These are phyloP conservation scores for Chlorella sp. DNA, from an alignment of 139 green algal genomes.

Conservation along the genomic window DNA sequence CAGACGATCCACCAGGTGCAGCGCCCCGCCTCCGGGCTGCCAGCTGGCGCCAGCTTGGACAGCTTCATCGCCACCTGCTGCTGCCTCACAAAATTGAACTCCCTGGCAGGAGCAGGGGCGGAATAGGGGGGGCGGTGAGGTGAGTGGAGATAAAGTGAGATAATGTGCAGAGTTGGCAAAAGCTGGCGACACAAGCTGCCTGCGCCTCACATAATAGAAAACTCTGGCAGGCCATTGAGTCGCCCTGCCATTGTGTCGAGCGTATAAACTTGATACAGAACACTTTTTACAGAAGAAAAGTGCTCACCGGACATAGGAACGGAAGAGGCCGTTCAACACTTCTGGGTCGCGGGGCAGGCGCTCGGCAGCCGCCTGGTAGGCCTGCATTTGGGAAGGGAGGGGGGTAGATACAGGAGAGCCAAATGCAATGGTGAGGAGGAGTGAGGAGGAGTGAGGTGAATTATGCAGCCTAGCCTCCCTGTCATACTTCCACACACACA, in stretches of 20 bases:
- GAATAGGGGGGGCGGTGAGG: not conserved
- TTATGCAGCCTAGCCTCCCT: too few species aligned
- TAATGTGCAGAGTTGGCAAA: not conserved
- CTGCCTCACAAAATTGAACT: constrained; percentile 70
- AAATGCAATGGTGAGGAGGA: not conserved
- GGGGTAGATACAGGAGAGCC: too few species aligned
- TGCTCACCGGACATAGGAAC: constrained; percentile 58
- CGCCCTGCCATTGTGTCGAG: too few species aligned
- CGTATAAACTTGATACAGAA: too few species aligned
- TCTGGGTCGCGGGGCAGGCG: constrained; percentile 52
- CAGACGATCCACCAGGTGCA: constrained; percentile 80
- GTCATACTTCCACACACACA: too few species aligned
- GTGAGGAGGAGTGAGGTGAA: not conserved
- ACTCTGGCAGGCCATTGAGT: too few species aligned
- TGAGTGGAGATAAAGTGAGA: not conserved
- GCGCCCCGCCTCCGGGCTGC: constrained; percentile 19
- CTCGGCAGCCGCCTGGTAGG: constrained; percentile 64
- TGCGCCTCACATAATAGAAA: too few species aligned
- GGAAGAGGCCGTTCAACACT: constrained; percentile 65
- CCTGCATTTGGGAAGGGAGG: not conserved
- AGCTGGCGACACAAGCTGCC: not conserved
- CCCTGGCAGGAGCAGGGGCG: constrained; percentile 46
- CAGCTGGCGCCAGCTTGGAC: constrained; percentile 52
- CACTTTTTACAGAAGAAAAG: too few species aligned
- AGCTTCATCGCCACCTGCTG: constrained; percentile 81